Base-by-base conservation (phyloP, 176 grass and related monocot species). In the Tuctoria greenei region DNA sequence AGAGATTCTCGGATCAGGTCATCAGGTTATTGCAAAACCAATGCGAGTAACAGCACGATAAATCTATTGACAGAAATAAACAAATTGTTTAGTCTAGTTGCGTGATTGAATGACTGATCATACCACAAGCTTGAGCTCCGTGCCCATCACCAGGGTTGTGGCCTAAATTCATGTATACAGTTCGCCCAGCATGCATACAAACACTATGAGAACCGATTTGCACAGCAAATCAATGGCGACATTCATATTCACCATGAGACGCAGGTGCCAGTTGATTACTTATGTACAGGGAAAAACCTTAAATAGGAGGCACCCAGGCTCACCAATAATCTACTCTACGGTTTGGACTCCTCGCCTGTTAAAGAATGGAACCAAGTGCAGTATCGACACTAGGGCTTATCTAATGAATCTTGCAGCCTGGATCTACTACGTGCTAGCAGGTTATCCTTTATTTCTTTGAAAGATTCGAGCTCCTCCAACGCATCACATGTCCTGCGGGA, bases 401-500 rank as follows among this genome's bases (percentile, higher is more conserved):
- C 57, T 47, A 71, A 40, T 76, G 81, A 92, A 72, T 86, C 76
- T 63, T 86, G 82, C 54, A 84, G 28, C 18, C 86, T 69, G 77
- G 76, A 67, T 80, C 77, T 91, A 75, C 96, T 92, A 56, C 85
- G 81, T 34, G 82, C 67, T 47, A 92, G 79, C 62, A 95, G 82
- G 37, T 90, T 81, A 67, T 92, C 85, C 77, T 61, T 90, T 46
- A 92, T 90, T 55, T 88, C 87, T 82, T 88, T 90, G 57, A 92
- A 99, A 67, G 80, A 85, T 69, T 88, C 76, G 7, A 99, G 81
- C 80, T 99, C 92, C 68, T 95, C 87, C 1, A 99, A 56, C 51
- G 87, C 96, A 21, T 95, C 92, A 60, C 84, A 84, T 81, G 92
- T 86, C 80, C 81, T 92, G 43, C 85, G 87, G 64, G 96, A 95